Percentiles rank a stretch among this genome's conserved stretches.
phyloP scores from a whole-genome alignment of 2,329 filamentous ascomycete genomes.

The Fusarium verrucosum region DNA sequence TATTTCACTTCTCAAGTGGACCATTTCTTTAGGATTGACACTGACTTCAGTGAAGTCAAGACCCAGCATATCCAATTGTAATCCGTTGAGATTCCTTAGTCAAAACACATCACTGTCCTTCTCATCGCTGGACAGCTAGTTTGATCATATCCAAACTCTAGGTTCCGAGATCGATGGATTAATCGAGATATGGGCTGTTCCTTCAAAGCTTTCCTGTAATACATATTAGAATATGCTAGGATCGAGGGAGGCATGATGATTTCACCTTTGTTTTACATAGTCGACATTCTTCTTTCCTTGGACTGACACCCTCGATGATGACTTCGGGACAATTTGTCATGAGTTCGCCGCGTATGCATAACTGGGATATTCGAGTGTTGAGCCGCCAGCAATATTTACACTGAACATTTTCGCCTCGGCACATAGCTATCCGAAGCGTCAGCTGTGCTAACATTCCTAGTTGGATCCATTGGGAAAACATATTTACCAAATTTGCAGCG shows the following conservation, averaged over 20 bases:
- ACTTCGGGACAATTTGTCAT: slow-evolving; percentile 20
- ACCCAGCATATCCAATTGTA: neutral
- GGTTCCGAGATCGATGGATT: neutral
- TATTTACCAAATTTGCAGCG: neutral
- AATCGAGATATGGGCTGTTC: neutral
- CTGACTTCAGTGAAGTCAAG: neutral
- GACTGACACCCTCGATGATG: slow-evolving; percentile 23
- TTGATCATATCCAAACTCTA: neutral
- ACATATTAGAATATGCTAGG: slow-evolving; percentile 3
- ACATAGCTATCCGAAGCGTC: slow-evolving; percentile 17
- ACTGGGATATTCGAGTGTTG: slow-evolving; percentile 4
- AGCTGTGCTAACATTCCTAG: neutral
- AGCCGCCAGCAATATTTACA: slow-evolving; percentile 28
- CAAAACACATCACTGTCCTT: neutral
- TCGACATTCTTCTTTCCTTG: slow-evolving; percentile 14
- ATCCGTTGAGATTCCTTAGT: neutral
- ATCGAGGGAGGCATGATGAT: slow-evolving; percentile 7
- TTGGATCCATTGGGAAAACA: neutral
- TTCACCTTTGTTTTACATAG: slow-evolving; percentile 16
- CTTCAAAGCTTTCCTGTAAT: slow-evolving; percentile 19
- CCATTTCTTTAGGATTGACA: neutral
- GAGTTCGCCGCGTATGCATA: slow-evolving; percentile 26
- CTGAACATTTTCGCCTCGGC: slow-evolving; percentile 28
- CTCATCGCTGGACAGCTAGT: neutral
- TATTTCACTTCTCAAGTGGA: neutral